Base-by-base conservation (phyloP, 768 basidiomycete species). In the Pleurotus pulmonarius region DNA sequence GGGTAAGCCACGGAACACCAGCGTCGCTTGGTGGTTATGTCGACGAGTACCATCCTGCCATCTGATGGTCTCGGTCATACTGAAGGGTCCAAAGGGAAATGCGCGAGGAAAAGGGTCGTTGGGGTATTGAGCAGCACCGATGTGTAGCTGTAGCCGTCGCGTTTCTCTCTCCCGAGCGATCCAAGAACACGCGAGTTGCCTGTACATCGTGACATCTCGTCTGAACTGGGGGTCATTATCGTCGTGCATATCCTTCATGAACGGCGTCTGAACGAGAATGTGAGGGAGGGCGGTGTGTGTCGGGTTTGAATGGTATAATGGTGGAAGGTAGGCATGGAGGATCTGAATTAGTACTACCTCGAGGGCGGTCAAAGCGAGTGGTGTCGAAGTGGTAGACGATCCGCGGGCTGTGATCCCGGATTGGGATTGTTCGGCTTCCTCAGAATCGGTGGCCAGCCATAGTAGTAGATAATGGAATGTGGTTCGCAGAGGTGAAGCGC, bases 241-340 rank as follows among this genome's bases (percentile, higher is more conserved):
- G 41, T 53, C 37, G 18, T 41, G 51, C 51, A 53, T 53, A 29
- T 53, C 51, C 38, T 53, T 34, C 51, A 53, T 53, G n/a, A 34
- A 22, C 16, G 24, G n/a, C 29, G 16, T 47, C 22, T 24, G 22
- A 24, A 18, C 18, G 20, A 22, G 22, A 34, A 47, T 13, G 22
- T 20, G 46, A 24, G 46, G 22, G 13, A 22, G 13, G 39, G 51
- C 34, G 51, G 20, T 15, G 41, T 44, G n/a, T 44, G 41, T n/a
- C n/a, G 41, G 41, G n/a, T n/a, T 16, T 44, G 41, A 22, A 44
- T 44, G n/a, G 41, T 44, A 22, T 44, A 22, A 22, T n/a, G n/a
- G 9, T 9, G 41, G 41, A 44, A 44, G n/a, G 13, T 16, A 44
- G 12, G 41, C 41, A 44, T 44, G 41, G 2, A 44, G 41, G 15